A percentile compares a stretch with the other conserved stretches of the same genome.
These are phyloP conservation scores for Candida loeiensis DNA, from an alignment of 805 yeast species.

Conservation along the genomic window DNA sequence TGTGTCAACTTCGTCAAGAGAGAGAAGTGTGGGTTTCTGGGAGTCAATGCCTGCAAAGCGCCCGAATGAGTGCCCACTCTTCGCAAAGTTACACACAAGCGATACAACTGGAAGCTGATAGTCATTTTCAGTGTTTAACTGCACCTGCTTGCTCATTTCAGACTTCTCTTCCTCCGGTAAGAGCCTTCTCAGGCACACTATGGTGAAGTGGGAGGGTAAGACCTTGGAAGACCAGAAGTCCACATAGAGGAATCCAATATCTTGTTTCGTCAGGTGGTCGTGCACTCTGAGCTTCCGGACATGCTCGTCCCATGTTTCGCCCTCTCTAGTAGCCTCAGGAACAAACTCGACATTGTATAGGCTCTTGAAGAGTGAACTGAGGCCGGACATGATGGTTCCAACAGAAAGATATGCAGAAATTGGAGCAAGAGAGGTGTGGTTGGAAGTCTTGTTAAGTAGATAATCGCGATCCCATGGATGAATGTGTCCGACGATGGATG, in stretches of 20 bases:
- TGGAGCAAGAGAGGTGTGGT: conserved; percentile 6
- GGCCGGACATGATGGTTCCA: conserved; percentile 82
- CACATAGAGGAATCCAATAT: conserved; percentile 77
- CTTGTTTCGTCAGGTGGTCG: conserved; percentile 49
- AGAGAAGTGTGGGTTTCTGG: conserved; percentile 50
- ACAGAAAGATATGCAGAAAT: conserved; percentile 75
- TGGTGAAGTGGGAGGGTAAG: conserved; percentile 93
- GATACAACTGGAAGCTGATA: conserved; percentile 89
- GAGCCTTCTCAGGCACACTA: conserved; percentile 85
- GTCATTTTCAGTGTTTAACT: conserved; percentile 42
- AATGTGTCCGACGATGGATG: conserved; percentile 45
- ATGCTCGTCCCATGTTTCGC: conserved; percentile 84
- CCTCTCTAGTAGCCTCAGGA: conserved; percentile 58
- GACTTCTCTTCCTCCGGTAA: conserved; percentile 26
- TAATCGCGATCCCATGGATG: conserved; percentile 94
- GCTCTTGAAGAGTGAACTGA: conserved; percentile 62
- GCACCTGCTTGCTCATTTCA: conserved; percentile 24
- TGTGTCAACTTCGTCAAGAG: conserved; percentile 83
- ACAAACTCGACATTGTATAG: conserved; percentile 76
- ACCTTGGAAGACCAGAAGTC: conserved; percentile 80
- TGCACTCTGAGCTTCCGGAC: conserved; percentile 79
- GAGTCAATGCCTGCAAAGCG: conserved; percentile 24
- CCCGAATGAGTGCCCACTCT: conserved; percentile 28
- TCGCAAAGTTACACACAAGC: conserved; percentile 76
- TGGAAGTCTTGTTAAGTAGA: conserved; percentile 25